Base-by-base conservation (phyloP, 176 grass and related monocot genomes). In the Avena atlantica region DNA sequence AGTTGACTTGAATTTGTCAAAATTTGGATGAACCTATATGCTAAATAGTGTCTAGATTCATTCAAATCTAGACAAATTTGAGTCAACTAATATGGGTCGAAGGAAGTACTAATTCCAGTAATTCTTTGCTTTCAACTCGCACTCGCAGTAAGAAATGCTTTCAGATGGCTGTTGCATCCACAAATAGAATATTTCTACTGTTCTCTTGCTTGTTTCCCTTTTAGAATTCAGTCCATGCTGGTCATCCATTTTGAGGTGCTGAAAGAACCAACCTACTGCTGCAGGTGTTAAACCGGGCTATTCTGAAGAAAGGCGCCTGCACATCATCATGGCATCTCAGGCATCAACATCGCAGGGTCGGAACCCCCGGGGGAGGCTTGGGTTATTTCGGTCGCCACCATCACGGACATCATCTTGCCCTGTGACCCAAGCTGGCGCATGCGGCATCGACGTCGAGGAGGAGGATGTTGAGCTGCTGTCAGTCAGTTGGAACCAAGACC, bases 401-500 rank as follows among this genome's bases (percentile, higher is more conserved):
- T 69, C 66, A 19, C 36, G 37, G 16, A 1, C 68, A n/a, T 44
- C 37, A 45, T 44, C 36, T 20, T 78, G 17, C 10, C 25, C 61
- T 17, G 74, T 91, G 31, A 61, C 34, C 27, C 83, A 85, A 82
- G 63, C 55, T 0, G 79, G 78, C 10, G 60, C 19, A 42, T 76
- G 42, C n/a, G 34, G 19, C 73, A 17, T 2, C 4, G 65, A 52
- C 14, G 74, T 20, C 56, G 19, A 34, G 49, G 14, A 86, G 52
- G 83, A 88, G 51, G 48, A 78, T 50, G 55, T 82, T 29, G 70
- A 71, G 17, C 31, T 95, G 25, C 58, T 93, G 8, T 93, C 95
- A 0, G 79, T 95, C 0, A 88, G 87, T n/a, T 97, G 89, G 87
- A 97, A 97, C 86, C 92, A 97, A 69, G 87, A 95, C 77, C 75